Conservation (phyloP, 768 basidiomycete genomes). For the Lentinula guzmanii region DNA sequence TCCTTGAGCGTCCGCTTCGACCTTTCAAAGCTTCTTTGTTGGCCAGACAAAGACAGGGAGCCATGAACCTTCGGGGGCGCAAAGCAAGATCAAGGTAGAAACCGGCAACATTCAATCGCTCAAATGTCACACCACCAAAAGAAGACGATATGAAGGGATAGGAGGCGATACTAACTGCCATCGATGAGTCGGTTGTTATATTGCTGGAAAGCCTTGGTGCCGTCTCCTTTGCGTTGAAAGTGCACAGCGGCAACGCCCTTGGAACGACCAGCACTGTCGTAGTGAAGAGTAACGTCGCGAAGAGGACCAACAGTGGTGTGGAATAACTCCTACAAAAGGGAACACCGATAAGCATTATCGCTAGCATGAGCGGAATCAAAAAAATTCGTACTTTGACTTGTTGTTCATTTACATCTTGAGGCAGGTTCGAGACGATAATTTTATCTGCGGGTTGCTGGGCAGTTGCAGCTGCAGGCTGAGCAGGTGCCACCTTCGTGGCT, state of each 20-base stretch:
- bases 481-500: slow-evolving; percentile 34
- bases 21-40: too few species aligned
- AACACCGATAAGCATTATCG: background rate
- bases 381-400: slow-evolving; percentile 76
- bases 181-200: slow-evolving; percentile 99
- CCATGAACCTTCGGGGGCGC: slow-evolving; percentile 31
- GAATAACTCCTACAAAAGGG: slow-evolving; percentile 76
- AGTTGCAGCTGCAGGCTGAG: slow-evolving; percentile 23
- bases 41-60: slow-evolving; percentile 37
- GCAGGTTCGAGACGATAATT: slow-evolving; percentile 95
- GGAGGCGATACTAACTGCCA: slow-evolving; percentile 95
- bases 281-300: slow-evolving; percentile 77
- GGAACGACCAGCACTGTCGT: slow-evolving; percentile 79
- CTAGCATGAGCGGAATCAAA: background rate
- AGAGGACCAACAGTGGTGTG: slow-evolving; percentile 84
- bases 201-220: slow-evolving; percentile 83
- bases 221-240: slow-evolving; percentile 85
- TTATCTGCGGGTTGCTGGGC: slow-evolving; percentile 57
- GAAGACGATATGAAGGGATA: slow-evolving; percentile 31
- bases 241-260: slow-evolving; percentile 87
- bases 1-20: background rate
- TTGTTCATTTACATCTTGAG: slow-evolving; percentile 84
- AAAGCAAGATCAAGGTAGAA: slow-evolving; percentile 9
- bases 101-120: slow-evolving; percentile 6
- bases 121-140: slow-evolving; percentile 20